Base-by-base conservation (phyloP, 2,329 filamentous ascomycete species). In the Grosmannia huntii region DNA sequence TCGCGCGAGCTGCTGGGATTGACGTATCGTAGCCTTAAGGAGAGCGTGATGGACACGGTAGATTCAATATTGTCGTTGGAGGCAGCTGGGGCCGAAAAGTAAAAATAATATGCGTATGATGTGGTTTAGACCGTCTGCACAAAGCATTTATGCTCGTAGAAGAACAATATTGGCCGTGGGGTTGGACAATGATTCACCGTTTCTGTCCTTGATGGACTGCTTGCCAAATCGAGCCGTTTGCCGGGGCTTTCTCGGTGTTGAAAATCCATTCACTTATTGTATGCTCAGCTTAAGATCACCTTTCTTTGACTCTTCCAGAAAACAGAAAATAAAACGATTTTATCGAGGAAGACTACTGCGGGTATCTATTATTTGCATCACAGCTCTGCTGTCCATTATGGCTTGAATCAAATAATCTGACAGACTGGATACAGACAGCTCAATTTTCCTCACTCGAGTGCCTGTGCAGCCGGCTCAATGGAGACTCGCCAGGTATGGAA, bases 11-110 rank as follows among this genome's bases (percentile, higher is more conserved):
- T 87, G 0, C 64, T 89, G 53, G 83, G 82, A 0, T 63, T 87
- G 1, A 73, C 82, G 65, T 87, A 83, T 65, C 80, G 67, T 60
- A 68, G 69, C 0, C 70, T 89, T 49, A 78, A 85, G 66, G 71
- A 81, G 66, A 79, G 75, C 55, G 76, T 88, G 57, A 69, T 74
- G 23, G 85, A 87, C 69, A 79, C 81, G 6, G 81, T 86, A 0
- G 60, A 62, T 59, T 73, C 71, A 11, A 70, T 74, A 27, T 46
- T 73, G 53, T 63, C 36, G 5, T 4, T 61, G 55, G 44, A 59
- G 48, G 48, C 19, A 44, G 41, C 19, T n/a, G 41, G 6, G 16
- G 41, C 16, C 3, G 7, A 19, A 4, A 44, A 44, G 16, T 44
- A n/a, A 44, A n/a, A 4, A 5, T 10, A 4, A 5, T 5, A 19